These are phyloP conservation scores for Sporothrix protearum DNA, from an alignment of 2,329 filamentous ascomycete genomes.

Conservation along the genomic window DNA sequence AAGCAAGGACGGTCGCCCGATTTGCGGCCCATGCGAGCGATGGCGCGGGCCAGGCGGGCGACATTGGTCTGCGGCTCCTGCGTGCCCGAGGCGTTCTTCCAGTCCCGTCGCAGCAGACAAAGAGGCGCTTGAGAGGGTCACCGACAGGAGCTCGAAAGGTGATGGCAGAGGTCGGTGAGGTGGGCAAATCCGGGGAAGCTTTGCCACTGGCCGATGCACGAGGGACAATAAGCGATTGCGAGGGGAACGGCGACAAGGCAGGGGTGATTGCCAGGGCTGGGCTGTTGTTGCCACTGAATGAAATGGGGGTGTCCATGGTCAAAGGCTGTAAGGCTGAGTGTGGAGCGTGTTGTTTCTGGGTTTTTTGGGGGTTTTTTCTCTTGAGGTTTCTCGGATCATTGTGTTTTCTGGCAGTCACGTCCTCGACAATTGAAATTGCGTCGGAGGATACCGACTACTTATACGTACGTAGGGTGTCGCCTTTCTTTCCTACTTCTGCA, in stretches of 20 bases:
- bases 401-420: too few species aligned
- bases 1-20: not conserved
- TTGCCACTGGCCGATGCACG: not conserved
- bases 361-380: too few species aligned
- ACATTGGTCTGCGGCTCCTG: not conserved
- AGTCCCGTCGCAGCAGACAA: conserved; percentile 2
- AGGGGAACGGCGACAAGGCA: not conserved
- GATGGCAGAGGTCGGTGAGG: not conserved
- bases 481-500: too few species aligned
- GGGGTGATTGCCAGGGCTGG: not conserved
- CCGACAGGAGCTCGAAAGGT: not conserved
- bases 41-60: not conserved
- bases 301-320: not conserved
- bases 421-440: too few species aligned
- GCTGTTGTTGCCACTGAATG: not conserved
- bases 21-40: not conserved
- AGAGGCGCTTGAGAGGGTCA: not conserved
- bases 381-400: too few species aligned
- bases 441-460: too few species aligned
- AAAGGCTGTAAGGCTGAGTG: not conserved
- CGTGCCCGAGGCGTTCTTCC: not conserved
- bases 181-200: too few species aligned
- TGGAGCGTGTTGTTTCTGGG: not conserved
- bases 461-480: too few species aligned
- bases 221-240: not conserved